A percentile compares a stretch with the other conserved stretches of the same genome.
Conservation (phyloP, 768 basidiomycete genomes). For the Agrocybe pediades region DNA sequence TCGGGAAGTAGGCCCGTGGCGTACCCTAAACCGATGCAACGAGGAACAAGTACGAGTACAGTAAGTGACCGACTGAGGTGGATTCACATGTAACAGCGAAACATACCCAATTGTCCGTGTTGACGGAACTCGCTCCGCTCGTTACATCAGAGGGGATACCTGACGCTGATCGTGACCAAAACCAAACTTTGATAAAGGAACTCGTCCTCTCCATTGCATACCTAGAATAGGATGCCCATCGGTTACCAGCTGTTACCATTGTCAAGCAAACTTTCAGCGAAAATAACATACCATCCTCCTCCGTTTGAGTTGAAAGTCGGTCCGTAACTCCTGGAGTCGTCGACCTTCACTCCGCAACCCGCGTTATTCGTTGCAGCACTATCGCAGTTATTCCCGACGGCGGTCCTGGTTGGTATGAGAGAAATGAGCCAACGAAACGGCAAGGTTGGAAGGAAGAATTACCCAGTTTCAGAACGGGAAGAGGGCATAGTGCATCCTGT, state of each 20-base stretch:
- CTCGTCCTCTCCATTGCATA: constrained; percentile 65
- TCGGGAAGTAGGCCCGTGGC: constrained; percentile 64
- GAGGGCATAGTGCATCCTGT: constrained; percentile 57
- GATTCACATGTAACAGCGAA: neutral
- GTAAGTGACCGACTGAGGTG: too few relatives aligned
- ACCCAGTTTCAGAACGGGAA: constrained; percentile 49
- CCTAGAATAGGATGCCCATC: constrained; percentile 30
- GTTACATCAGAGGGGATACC: constrained; percentile 48
- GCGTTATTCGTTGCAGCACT: constrained; percentile 46
- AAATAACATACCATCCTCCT: constrained; percentile 55
- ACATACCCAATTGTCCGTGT: constrained; percentile 57
- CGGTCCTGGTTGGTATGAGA: constrained; percentile 26
- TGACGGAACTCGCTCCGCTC: constrained; percentile 38
- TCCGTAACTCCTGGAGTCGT: constrained; percentile 51
- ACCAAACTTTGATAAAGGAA: constrained; percentile 66
- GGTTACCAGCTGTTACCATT: neutral
- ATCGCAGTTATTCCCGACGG: constrained; percentile 50
- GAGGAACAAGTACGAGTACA: neutral
- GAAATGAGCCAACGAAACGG: neutral
- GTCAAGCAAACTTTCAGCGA: neutral
- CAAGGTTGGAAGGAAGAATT: constrained; percentile 10
- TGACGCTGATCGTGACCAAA: constrained; percentile 58
- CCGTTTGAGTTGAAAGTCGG: constrained; percentile 58
- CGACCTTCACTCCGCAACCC: constrained; percentile 55
- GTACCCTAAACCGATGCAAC: constrained; percentile 42